Conservation (phyloP, 148 eudicot species). For the Arbutus unedo region DNA sequence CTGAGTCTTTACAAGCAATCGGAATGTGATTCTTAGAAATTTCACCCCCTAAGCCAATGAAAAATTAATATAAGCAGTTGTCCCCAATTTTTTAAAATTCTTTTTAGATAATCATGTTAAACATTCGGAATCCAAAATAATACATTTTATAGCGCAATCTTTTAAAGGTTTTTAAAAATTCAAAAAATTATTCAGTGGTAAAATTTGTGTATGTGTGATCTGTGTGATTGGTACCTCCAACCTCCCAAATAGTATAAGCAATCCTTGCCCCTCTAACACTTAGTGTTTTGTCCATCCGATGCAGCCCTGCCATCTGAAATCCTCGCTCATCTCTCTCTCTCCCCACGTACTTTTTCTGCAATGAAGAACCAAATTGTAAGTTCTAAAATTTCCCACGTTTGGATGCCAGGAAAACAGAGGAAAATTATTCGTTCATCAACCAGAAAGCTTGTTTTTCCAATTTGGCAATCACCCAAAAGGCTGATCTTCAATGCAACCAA, state of each 20-base stretch:
- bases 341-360: conserved; percentile 43
- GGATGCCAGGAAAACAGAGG: neutral
- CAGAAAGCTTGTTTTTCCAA: conserved; percentile 61
- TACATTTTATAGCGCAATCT: no score
- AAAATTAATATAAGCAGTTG: neutral
- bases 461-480: conserved; percentile 61
- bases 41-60: conserved; percentile 33
- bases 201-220: neutral
- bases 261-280: conserved; percentile 41
- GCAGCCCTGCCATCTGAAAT: conserved; percentile 21
- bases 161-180: no score
- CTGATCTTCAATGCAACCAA: conserved; percentile 61
- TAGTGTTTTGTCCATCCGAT: conserved; percentile 38
- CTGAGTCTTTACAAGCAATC: conserved; percentile 56
- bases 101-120: no score
- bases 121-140: no score
- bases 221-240: conserved; percentile 29
- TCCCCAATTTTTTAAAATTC: no score
- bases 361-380: neutral
- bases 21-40: conserved; percentile 38
- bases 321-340: conserved; percentile 26
- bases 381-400: neutral
- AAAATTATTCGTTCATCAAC: conserved; percentile 14
- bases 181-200: no score
- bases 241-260: conserved; percentile 42